Percentiles rank a stretch among this genome's conserved stretches.
Conservation (phyloP, 2,329 filamentous ascomycete genomes). For the Stylonectria norvegica region DNA sequence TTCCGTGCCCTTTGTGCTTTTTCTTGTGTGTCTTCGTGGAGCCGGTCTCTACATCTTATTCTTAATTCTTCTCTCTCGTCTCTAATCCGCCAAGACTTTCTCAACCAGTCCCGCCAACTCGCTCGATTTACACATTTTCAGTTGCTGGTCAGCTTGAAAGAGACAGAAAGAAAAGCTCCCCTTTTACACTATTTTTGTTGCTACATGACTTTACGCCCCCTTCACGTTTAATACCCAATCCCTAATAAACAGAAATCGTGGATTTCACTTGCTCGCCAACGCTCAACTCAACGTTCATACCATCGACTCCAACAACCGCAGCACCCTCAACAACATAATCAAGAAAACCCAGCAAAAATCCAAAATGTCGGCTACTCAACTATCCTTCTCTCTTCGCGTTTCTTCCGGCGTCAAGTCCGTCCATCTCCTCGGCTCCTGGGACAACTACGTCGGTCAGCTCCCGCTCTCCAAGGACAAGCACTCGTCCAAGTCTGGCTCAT, state of each 20-base stretch:
- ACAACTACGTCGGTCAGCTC: constrained; percentile 92
- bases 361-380: constrained; percentile 86
- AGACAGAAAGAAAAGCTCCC: constrained; percentile 26
- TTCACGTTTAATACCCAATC: constrained; percentile 29
- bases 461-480: constrained; percentile 86
- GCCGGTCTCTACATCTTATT: constrained; percentile 51
- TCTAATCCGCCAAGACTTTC: constrained; percentile 24
- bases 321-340: constrained; percentile 32
- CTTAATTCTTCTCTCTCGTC: constrained; percentile 35
- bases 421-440: constrained; percentile 96
- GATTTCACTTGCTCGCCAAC: constrained; percentile 54
- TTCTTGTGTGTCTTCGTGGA: constrained; percentile 43
- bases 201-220: constrained; percentile 25
- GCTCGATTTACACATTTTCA: constrained; percentile 19
- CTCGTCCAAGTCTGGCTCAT: constrained; percentile 81
- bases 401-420: constrained; percentile 96
- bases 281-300: constrained; percentile 11
- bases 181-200: constrained; percentile 17
- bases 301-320: constrained; percentile 34
- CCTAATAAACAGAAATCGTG: constrained; percentile 46
- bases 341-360: constrained; percentile 21
- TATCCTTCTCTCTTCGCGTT: constrained; percentile 93
- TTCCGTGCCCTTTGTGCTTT: constrained; percentile 38
- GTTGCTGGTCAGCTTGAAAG: constrained; percentile 42
- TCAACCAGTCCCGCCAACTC: constrained; percentile 13